Evolutionary conservation across 164 flowering plant species (phyloP).

Genomic region (Paratinospora sagittata): DNA sequence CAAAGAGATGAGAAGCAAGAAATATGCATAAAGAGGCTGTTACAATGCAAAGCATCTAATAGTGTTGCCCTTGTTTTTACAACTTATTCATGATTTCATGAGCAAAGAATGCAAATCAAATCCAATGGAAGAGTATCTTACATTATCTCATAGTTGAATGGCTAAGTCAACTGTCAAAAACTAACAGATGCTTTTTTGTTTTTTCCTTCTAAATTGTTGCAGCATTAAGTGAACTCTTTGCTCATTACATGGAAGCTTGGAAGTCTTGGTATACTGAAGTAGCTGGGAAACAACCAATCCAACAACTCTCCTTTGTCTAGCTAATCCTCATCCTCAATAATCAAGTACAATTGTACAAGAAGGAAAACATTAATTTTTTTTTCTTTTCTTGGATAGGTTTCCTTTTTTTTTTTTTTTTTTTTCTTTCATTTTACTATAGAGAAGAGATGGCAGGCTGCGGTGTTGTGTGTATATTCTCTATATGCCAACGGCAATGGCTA

Average conservation of each 20-base stretch:
- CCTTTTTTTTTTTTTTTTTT: too few species aligned
- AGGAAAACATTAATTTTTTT: neutral
- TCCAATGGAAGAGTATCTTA: neutral
- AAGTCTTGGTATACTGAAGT: slow-evolving; percentile 76
- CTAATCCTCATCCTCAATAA: slow-evolving; percentile 4
- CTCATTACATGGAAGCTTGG: slow-evolving; percentile 88
- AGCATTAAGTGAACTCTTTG: slow-evolving; percentile 80
- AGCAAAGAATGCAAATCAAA: neutral
- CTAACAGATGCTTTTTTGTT: neutral
- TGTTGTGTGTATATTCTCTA: slow-evolving; percentile 26
- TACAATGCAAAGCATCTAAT: neutral
- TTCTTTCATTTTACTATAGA: slow-evolving; percentile 1
- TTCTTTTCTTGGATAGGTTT: neutral
- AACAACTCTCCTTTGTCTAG: slow-evolving; percentile 27
- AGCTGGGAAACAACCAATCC: slow-evolving; percentile 48
- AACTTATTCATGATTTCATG: neutral
- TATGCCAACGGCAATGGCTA: slow-evolving; percentile 22
- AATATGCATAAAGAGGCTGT: neutral
- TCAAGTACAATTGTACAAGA: slow-evolving; percentile 18
- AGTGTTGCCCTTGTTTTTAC: neutral
- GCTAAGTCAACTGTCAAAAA: neutral
- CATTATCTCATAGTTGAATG: neutral
- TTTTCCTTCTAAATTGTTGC: slow-evolving; percentile 27
- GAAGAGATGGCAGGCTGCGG: slow-evolving; percentile 13
- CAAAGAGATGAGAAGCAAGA: neutral